Conservation (phyloP, 192 early-diverging fungal species). For the Obelidium mucronatum region DNA sequence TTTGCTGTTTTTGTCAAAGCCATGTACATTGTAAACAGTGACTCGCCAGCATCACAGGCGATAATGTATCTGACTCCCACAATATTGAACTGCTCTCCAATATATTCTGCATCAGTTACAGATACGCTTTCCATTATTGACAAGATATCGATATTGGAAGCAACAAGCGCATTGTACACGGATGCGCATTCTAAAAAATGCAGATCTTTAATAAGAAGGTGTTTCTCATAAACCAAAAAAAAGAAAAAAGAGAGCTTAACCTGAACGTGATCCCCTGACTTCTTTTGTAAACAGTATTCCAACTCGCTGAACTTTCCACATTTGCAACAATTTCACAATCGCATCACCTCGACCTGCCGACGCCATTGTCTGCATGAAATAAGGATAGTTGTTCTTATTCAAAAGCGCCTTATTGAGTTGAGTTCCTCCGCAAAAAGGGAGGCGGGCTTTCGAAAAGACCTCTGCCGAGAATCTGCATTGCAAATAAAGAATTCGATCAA, state of each 20-base stretch:
- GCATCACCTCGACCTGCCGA: not conserved
- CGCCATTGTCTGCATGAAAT: not conserved
- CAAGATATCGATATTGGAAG: not conserved
- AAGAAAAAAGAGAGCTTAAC: no score
- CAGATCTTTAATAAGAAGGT: no score
- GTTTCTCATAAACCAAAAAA: no score
- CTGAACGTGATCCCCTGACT: not conserved
- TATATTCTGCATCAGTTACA: not conserved
- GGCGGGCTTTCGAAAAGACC: no score
- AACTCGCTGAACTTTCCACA: not conserved
- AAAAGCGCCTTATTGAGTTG: not conserved
- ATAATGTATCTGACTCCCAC: not conserved
- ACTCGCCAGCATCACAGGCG: not conserved
- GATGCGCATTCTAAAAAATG: no score
- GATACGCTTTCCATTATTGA: not conserved
- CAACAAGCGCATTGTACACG: not conserved
- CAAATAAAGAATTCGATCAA: not conserved
- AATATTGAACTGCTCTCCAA: not conserved
- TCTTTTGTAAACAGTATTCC: not conserved
- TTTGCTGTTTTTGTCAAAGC: not conserved
- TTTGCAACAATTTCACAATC: not conserved
- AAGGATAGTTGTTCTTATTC: constrained; percentile 2
- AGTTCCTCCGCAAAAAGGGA: constrained; percentile 3
- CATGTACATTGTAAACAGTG: not conserved
- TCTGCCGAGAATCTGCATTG: not conserved